Conservation (phyloP, 495 filamentous ascomycete species). For the Jackrogersella multiformis region DNA sequence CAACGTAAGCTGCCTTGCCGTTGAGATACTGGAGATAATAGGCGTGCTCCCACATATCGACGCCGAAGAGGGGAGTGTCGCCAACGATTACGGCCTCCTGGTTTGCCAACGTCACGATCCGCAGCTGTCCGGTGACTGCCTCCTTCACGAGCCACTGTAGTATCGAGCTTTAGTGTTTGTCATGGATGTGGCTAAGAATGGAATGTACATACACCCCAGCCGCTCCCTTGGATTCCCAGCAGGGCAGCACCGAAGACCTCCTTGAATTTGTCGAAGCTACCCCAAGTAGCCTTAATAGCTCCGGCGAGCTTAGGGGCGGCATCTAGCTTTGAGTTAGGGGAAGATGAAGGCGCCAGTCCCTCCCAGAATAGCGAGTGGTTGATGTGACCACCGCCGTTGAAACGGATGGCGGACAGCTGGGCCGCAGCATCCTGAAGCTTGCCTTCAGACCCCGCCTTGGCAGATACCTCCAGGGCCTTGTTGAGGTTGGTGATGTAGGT, state of each 20-base stretch:
- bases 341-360: conserved; percentile 77
- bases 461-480: conserved; percentile 63
- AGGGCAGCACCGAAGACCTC: conserved; percentile 79
- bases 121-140: conserved; percentile 73
- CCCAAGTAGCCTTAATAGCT: conserved; percentile 71
- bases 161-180: conserved; percentile 9
- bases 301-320: conserved; percentile 67
- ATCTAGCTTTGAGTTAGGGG: conserved; percentile 55
- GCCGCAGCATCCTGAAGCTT: conserved; percentile 64
- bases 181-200: neutral
- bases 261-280: conserved; percentile 76
- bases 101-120: conserved; percentile 84
- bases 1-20: conserved; percentile 98
- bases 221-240: conserved; percentile 62
- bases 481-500: conserved; percentile 79
- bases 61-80: conserved; percentile 84
- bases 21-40: conserved; percentile 93
- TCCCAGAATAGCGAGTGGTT: conserved; percentile 96
- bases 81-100: conserved; percentile 94
- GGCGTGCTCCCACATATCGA: conserved; percentile 92
- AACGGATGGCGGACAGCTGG: conserved; percentile 84
- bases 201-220: conserved; percentile 67
- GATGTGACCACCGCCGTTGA: conserved; percentile 91
- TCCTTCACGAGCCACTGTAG: conserved; percentile 83
- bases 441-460: conserved; percentile 58